A percentile compares a stretch with the other conserved stretches of the same genome.
Evolutionary conservation across 73 alveolate genomes (phyloP).

Genomic region (Uronychia setigera): DNA sequence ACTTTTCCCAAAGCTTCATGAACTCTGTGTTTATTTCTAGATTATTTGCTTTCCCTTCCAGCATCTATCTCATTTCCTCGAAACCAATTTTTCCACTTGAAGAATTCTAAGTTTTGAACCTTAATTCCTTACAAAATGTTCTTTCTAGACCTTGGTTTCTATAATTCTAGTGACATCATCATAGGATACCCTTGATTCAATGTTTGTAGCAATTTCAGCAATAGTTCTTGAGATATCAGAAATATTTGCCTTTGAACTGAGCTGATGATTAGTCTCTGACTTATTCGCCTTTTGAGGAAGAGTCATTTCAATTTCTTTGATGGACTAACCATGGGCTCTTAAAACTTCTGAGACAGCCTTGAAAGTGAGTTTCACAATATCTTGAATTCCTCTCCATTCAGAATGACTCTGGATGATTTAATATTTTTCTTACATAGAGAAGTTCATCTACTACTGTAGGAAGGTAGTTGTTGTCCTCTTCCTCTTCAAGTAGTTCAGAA

Average conservation of each 20-base stretch:
- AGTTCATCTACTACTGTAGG: too few relatives aligned
- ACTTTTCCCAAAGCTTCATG: conserved; percentile 40
- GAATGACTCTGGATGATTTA: too few relatives aligned
- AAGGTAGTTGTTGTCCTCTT: too few relatives aligned
- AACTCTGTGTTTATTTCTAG: conserved; percentile 69
- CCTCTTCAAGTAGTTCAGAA: too few relatives aligned
- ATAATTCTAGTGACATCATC: conserved; percentile 43
- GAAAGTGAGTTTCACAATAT: conserved; percentile 87
- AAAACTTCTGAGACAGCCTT: conserved; percentile 93
- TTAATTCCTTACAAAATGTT: too few relatives aligned
- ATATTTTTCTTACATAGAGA: too few relatives aligned
- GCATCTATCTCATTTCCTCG: conserved; percentile 68
- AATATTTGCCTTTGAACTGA: conserved; percentile 58
- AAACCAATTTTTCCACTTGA: conserved; percentile 69
- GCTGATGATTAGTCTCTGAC: conserved; percentile 26
- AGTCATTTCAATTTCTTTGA: conserved; percentile 54
- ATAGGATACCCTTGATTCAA: conserved; percentile 46
- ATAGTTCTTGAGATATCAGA: conserved; percentile 60
- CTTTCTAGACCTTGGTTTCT: conserved; percentile 55
- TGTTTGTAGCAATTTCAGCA: conserved; percentile 64
- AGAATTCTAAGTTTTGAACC: too few relatives aligned
- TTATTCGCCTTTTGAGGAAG: conserved; percentile 65
- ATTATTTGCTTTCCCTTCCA: conserved; percentile 74
- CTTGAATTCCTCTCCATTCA: conserved; percentile 91
- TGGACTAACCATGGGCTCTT: conserved; percentile 68